A percentile compares a stretch with the other conserved stretches of the same genome.
Evolutionary conservation across 441 rosid genomes (phyloP).

Genomic region (Corymbia calophylla): DNA sequence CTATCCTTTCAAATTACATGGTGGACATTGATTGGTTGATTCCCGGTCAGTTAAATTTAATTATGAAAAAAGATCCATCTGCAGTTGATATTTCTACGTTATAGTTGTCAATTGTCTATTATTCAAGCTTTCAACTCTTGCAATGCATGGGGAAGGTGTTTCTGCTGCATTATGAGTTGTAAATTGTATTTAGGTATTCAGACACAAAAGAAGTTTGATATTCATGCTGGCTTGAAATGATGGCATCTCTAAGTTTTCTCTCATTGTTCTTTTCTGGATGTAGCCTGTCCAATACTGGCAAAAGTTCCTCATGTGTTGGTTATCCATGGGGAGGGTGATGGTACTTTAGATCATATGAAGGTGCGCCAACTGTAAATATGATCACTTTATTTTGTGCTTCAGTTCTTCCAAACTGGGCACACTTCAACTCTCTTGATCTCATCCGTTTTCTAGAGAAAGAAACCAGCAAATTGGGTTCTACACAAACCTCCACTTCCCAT

Average conservation of each 20-base stretch:
- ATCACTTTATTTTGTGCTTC: not conserved
- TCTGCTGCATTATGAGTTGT: not conserved
- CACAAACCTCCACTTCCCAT: constrained; percentile 91
- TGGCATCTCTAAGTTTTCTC: not conserved
- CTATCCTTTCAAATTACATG: constrained; percentile 84
- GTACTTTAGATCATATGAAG: constrained; percentile 67
- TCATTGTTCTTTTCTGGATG: constrained; percentile 10
- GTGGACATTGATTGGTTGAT: constrained; percentile 86
- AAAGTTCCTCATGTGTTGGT: constrained; percentile 77
- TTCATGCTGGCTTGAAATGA: not conserved
- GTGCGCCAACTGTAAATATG: constrained; percentile 18
- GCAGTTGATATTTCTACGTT: not conserved
- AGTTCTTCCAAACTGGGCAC: not conserved
- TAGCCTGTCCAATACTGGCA: constrained; percentile 72
- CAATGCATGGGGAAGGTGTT: not conserved
- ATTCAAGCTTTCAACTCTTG: not conserved
- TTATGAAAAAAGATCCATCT: not conserved
- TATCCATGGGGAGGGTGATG: constrained; percentile 87
- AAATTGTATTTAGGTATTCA: not conserved
- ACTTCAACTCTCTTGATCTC: not conserved
- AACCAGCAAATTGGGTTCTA: constrained; percentile 74
- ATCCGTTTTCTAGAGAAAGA: constrained; percentile 46
- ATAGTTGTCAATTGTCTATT: not conserved
- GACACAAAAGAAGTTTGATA: not conserved
- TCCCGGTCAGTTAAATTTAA: constrained; percentile 36